A percentile compares a stretch with the other conserved stretches of the same genome.
Evolutionary conservation across 306 rosid species (phyloP).

Genomic region (Crotalaria pallida): DNA sequence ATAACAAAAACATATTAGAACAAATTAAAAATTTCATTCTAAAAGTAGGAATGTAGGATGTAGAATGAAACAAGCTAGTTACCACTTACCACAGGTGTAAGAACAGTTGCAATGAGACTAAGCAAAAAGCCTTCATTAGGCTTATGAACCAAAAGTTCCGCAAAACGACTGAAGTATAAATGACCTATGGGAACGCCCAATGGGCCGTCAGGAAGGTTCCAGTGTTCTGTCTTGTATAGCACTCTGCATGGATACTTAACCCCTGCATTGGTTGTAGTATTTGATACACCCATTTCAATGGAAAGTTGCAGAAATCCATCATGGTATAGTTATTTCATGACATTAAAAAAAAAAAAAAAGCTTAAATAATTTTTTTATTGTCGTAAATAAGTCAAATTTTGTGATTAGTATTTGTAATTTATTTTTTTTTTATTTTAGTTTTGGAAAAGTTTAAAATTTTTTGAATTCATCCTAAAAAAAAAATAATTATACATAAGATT

Average conservation of each 20-base stretch:
- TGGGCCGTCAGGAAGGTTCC: conserved; percentile 60
- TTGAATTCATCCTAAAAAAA: background rate
- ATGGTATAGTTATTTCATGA: too few relatives aligned
- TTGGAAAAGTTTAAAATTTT: too few relatives aligned
- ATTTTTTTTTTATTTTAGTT: too few relatives aligned
- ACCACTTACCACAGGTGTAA: conserved; percentile 74
- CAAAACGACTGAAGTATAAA: conserved; percentile 56
- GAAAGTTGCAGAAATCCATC: too few relatives aligned
- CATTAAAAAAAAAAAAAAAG: too few relatives aligned
- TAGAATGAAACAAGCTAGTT: background rate
- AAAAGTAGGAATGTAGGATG: too few relatives aligned
- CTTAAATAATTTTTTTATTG: too few relatives aligned
- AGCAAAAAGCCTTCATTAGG: conserved; percentile 54
- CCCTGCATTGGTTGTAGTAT: conserved; percentile 26
- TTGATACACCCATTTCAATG: background rate
- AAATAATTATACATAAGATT: too few relatives aligned
- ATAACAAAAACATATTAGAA: too few relatives aligned
- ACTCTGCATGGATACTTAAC: conserved; percentile 49
- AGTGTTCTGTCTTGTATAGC: conserved; percentile 47
- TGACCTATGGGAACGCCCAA: conserved; percentile 61
- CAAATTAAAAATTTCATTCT: background rate
- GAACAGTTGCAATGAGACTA: conserved; percentile 44
- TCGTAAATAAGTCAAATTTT: too few relatives aligned
- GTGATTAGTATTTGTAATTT: too few relatives aligned
- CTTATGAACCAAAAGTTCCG: conserved; percentile 64